Percentiles rank a stretch among this genome's conserved stretches.
phyloP scores from a whole-genome alignment of 1,284 basidiomycete species.

The Ganoderma boninense region DNA sequence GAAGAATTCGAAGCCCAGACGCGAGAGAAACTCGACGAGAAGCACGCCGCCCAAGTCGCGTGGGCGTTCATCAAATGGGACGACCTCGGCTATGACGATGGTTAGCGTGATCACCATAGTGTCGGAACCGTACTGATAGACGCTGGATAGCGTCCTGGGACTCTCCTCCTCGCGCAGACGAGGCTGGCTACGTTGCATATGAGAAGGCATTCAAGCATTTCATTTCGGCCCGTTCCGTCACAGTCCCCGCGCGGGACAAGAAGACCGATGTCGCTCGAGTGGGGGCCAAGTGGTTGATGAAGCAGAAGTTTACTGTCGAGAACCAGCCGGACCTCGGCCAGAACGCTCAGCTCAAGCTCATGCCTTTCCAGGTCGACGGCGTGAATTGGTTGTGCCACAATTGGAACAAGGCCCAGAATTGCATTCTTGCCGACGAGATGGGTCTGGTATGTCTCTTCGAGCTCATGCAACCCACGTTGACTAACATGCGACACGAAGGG shows the following conservation, averaged over 20 bases:
- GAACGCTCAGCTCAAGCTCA: slow-evolving; percentile 66
- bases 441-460: slow-evolving; percentile 66
- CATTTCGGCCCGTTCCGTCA: slow-evolving; percentile 68
- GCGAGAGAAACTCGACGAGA: slow-evolving; percentile 51
- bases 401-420: slow-evolving; percentile 88
- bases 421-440: slow-evolving; percentile 99
- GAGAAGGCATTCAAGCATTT: slow-evolving; percentile 71
- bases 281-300: slow-evolving; percentile 51
- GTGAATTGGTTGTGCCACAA: slow-evolving; percentile 94
- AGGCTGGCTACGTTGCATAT: slow-evolving; percentile 70
- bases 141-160: slow-evolving; percentile 84
- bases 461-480: background rate
- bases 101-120: slow-evolving; percentile 49
- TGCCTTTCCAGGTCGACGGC: slow-evolving; percentile 92
- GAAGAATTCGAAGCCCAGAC: slow-evolving; percentile 67
- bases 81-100: slow-evolving; percentile 89
- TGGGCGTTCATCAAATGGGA: slow-evolving; percentile 92
- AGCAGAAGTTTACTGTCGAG: slow-evolving; percentile 55
- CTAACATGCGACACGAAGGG: slow-evolving; percentile 57
- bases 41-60: slow-evolving; percentile 68
- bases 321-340: slow-evolving; percentile 73
- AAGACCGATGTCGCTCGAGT: slow-evolving; percentile 43
- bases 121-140: background rate
- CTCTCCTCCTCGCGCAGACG: slow-evolving; percentile 74
- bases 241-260: slow-evolving; percentile 60